Conservation (phyloP, 805 yeast genomes). For the Saccharomyces eubayanus region DNA sequence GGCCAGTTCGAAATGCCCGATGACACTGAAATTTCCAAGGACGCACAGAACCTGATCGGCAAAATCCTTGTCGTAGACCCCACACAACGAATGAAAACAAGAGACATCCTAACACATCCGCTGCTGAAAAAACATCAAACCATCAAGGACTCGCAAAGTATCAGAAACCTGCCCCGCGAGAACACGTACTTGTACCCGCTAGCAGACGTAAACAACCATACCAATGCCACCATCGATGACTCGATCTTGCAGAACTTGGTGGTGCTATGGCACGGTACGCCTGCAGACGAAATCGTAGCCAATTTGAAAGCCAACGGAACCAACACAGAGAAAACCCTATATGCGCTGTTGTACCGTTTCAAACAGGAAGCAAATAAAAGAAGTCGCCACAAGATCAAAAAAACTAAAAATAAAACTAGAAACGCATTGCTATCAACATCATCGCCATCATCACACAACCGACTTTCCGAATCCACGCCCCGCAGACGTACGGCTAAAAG, state of each 20-base stretch:
- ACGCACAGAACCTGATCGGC: constrained; percentile 79
- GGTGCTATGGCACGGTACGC: constrained; percentile 75
- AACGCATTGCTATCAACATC: constrained; percentile 6
- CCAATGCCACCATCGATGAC: constrained; percentile 45
- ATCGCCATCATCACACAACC: constrained; percentile 26
- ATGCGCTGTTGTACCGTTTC: constrained; percentile 64
- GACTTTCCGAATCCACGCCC: constrained; percentile 35
- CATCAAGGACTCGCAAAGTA: constrained; percentile 28
- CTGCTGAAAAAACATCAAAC: constrained; percentile 60
- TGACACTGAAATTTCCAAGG: constrained; percentile 61
- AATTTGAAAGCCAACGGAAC: constrained; percentile 48
- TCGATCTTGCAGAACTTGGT: constrained; percentile 70
- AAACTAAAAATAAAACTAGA: background rate
- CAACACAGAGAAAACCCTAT: constrained; percentile 73
- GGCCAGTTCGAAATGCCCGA: constrained; percentile 82
- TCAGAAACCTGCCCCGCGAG: constrained; percentile 33
- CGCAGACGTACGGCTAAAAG: constrained; percentile 29
- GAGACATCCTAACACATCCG: constrained; percentile 73
- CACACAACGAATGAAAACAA: constrained; percentile 63
- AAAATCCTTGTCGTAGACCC: constrained; percentile 83
- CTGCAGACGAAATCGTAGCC: constrained; percentile 41
- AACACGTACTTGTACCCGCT: constrained; percentile 34
- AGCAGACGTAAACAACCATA: constrained; percentile 10
- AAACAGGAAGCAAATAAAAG: constrained; percentile 36
- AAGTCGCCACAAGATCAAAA: background rate